Percentiles rank a stretch among this genome's conserved stretches.
Evolutionary conservation across 1,284 basidiomycete species (phyloP).

Genomic region (Vanrija sp.): DNA sequence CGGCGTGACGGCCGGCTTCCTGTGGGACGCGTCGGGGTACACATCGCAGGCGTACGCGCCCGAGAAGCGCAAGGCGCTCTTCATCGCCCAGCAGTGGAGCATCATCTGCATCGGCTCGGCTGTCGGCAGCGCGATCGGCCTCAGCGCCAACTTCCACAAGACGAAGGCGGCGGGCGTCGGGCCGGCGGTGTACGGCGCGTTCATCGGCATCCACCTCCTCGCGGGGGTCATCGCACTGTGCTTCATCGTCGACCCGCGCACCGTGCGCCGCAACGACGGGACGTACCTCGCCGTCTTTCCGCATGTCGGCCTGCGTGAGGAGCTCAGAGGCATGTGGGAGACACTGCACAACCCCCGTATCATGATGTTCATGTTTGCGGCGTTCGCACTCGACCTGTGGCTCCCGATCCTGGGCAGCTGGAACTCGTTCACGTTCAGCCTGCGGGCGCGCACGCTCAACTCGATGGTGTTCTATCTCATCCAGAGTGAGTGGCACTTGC

Average conservation of each 20-base stretch:
- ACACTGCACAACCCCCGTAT: conserved; percentile 2
- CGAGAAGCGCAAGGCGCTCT: not conserved
- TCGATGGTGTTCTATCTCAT: conserved; percentile 2
- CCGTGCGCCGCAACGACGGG: conserved; percentile 4
- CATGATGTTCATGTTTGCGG: conserved; percentile 4
- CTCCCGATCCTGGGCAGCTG: not conserved
- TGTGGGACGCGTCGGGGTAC: not conserved
- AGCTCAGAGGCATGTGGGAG: conserved; percentile 3
- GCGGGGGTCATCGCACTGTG: conserved; percentile 6
- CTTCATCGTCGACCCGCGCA: conserved; percentile 7
- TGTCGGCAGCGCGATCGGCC: not conserved
- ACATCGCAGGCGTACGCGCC: not conserved
- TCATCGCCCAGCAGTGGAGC: not conserved
- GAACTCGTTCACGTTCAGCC: conserved; percentile 3
- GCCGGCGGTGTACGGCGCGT: conserved; percentile 6
- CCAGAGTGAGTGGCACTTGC: not conserved
- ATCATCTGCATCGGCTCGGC: not conserved
- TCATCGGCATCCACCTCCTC: conserved; percentile 6
- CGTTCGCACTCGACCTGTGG: conserved; percentile 2
- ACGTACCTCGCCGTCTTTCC: conserved; percentile 5
- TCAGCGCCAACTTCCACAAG: not conserved
- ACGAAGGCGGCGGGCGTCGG: conserved; percentile 1
- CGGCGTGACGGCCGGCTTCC: not conserved
- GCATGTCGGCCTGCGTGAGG: not conserved
- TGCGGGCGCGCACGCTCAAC: not conserved